Evolutionary conservation across 2,329 filamentous ascomycete species (phyloP), one percentile per base, ranked within the genome.

Genomic region (Hypoxylon sp.): DNA sequence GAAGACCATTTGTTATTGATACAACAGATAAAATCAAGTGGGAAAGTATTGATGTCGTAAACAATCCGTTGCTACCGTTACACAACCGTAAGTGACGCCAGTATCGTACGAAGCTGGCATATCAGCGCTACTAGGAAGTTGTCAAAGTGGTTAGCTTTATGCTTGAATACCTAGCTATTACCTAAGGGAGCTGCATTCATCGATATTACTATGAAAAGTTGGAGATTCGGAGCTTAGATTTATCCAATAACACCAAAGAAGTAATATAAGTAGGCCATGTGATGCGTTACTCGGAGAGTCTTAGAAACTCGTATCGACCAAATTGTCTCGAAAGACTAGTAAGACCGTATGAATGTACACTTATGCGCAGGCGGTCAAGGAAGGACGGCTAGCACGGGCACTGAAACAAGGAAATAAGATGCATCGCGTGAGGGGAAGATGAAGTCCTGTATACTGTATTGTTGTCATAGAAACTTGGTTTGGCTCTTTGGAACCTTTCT

Each of bases 241-340:
- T 38, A 24, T 26, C 48, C 44, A 52, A 61, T 52, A 33, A 48
- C 44, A 33, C 14, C 16, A 26, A 16, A 32, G 22, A 18, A 18
- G 22, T 24, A 50, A 52, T 50, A 61, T 54, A 51, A 4, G 32
- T 45, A 18, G 24, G 12, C 46, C 36, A 28, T 46, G 28, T 4
- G n/a, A 24, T 26, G 12, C 38, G 12, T 44, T 36, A 22, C 14
- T 32, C 11, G n/a, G 36, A n/a, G 22, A 22, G n/a, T 24, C 30
- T 60, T 2, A 32, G 48, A 38, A 54, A 50, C 53, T 62, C 63
- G 63, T 65, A 62, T 59, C 6, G 33, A 58, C 6, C 14, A 55
- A 51, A 59, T 40, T 44, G 11, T 51, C 14, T 12, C 11, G 1
- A 26, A 54, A 38, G 12, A 44, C 14, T 28, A 30, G 18, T 26